Evolutionary conservation across 345 rosid genomes (phyloP).

Genomic region (Hibiscus syriacus): DNA sequence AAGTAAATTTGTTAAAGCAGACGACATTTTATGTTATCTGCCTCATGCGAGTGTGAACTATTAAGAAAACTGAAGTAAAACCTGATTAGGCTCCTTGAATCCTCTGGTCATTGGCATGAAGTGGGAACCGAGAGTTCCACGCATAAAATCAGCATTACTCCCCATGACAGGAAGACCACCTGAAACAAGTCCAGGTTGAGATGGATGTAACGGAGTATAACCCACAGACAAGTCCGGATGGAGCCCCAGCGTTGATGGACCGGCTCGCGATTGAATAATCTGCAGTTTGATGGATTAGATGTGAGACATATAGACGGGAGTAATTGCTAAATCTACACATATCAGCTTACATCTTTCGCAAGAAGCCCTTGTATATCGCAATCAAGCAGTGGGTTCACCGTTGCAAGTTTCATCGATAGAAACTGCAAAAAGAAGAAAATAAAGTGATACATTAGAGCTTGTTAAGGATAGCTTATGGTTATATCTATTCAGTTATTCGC

Average conservation of each 20-base stretch:
- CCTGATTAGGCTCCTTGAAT: constrained; percentile 69
- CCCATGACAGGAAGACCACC: constrained; percentile 49
- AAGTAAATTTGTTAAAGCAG: neutral
- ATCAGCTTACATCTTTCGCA: constrained; percentile 74
- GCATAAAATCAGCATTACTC: constrained; percentile 36
- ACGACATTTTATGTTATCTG: neutral
- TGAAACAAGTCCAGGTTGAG: constrained; percentile 53
- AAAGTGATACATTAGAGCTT: neutral
- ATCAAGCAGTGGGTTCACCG: constrained; percentile 86
- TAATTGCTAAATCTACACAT: neutral
- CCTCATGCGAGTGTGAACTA: neutral
- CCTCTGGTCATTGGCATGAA: constrained; percentile 46
- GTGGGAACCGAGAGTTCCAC: constrained; percentile 45
- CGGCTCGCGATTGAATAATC: constrained; percentile 68
- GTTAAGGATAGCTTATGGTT: neutral
- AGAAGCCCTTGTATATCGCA: constrained; percentile 75
- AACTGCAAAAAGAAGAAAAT: constrained; percentile 39
- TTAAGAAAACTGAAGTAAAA: constrained; percentile 15
- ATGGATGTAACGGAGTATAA: constrained; percentile 57
- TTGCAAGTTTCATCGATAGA: constrained; percentile 93
- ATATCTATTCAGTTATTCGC: neutral
- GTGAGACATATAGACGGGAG: neutral
- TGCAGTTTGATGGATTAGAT: constrained; percentile 16
- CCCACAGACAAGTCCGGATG: constrained; percentile 48
- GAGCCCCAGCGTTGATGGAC: constrained; percentile 61